A percentile compares a stretch with the other conserved stretches of the same genome.
Conservation (phyloP, 805 yeast genomes). For the Kazachstania psychrophila region DNA sequence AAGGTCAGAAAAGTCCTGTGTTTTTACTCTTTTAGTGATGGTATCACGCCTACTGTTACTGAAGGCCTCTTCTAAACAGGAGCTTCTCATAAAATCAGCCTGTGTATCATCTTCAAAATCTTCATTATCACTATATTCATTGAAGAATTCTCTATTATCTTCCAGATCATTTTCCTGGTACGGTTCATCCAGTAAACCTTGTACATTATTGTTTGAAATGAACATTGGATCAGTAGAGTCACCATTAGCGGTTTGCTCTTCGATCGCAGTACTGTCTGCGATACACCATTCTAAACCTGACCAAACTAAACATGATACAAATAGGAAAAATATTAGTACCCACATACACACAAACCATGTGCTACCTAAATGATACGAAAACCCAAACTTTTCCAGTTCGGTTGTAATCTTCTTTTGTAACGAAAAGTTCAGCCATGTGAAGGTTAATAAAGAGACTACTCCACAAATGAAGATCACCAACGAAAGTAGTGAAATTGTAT, state of each 20-base stretch:
- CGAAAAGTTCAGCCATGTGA: slow-evolving; percentile 14
- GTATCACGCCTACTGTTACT: background rate
- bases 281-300: slow-evolving; percentile 31
- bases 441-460: slow-evolving; percentile 10
- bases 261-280: slow-evolving; percentile 6
- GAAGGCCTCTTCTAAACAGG: slow-evolving; percentile 1
- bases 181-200: background rate
- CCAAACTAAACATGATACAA: slow-evolving; percentile 24
- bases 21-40: background rate
- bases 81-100: slow-evolving; percentile 3
- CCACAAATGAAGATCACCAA: slow-evolving; percentile 18
- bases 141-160: background rate
- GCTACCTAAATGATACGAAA: slow-evolving; percentile 19
- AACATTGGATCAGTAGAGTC: background rate
- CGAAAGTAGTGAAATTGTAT: slow-evolving; percentile 19
- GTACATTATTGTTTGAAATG: background rate
- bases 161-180: slow-evolving; percentile 1
- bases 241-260: background rate
- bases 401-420: slow-evolving; percentile 14
- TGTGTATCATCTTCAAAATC: background rate
- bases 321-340: slow-evolving; percentile 14
- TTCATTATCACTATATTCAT: slow-evolving; percentile 2
- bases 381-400: slow-evolving; percentile 24
- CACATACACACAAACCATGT: slow-evolving; percentile 22
- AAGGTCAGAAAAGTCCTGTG: background rate